Base-by-base conservation (phyloP, 164 flowering plant genomes). In the Paratinospora sagittata region DNA sequence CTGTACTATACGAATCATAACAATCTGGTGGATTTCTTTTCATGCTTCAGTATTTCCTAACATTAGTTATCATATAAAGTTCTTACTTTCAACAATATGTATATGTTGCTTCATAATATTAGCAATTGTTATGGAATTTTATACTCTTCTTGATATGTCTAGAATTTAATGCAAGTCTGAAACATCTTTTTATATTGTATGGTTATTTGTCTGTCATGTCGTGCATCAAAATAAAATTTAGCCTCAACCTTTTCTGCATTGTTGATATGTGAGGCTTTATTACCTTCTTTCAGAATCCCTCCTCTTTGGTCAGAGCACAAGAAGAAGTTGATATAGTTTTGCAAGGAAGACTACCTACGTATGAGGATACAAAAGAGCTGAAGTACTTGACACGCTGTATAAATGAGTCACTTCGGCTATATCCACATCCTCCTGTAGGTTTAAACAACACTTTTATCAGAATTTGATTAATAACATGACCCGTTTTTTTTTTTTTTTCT, bases 361-460 rank as follows among this genome's bases (percentile, higher is more conserved):
- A 82, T 76, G 96, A 89, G 19, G 97, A 95, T 69, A 79, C 82
- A 70, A 92, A 89, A 80, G 81, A 88, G 57, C 87, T 95, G 27
- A 92, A 92, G 77, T 95, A 82, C 73, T 49, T 90, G 71, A 88
- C 86, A 6, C 90, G 94, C 23, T 92, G 97, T 82, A 88, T 95
- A 75, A 86, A 75, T 72, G 98, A 92, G 81, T 95, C 97, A 16
- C 55, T 92, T 85, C 95, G 97, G 45, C 86, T 92, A 4, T 95
- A 89, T 68, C 97, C 98, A 61, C 98, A 95, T 85, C 98, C 98
- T 73, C 98, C 98, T 73, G 98, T 95, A 82, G 66, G 92, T 84
- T 73, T 68, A 77, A 67, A 61, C 57, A 43, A 3, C 16, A 61
- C 27, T 67, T 67, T 61, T 19, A 58, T 30, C 63, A 24, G 13